Base-by-base conservation (phyloP, 192 early-diverging fungal species). In the Podila epigama region DNA sequence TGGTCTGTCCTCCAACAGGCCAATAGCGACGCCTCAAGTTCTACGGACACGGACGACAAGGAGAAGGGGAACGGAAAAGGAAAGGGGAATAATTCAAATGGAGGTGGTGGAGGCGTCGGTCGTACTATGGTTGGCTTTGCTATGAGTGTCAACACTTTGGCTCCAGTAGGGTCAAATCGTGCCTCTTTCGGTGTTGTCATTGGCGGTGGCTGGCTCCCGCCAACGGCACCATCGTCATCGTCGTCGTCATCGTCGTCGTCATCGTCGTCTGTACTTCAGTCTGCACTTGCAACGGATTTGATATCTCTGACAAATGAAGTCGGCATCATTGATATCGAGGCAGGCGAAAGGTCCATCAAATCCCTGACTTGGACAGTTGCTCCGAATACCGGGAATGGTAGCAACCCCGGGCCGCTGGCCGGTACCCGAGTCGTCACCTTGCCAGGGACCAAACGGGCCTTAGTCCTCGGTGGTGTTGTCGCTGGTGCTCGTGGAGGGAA, bases 161-260 rank as follows among this genome's bases (percentile, higher is more conserved):
- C 41, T 13, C 42, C 55, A 36, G 13, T 39, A 3, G 33, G 42
- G 11, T 33, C 36, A 2, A 72, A 51, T 37, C 15, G n/a, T 15
- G 12, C 59, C 4, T 35, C 58, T 1, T 22, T 55, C 0, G 72
- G 72, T 5, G 64, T 75, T 2, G 72, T 62, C 6, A 18, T 75
- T 20, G 72, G 72, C n/a, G 72, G 72, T 39, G 72, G 72, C 27
- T 75, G 72, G 72, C 12, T 75, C 11, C 58, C 72, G 12, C 50
- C 51, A 63, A 44, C 27, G 20, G 12, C 44, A 0, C 63, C 44
- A 4, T 51, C 22, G 3, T 33, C 65, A 12, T 48, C 44, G 20
- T 20, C 44, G 0, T 67, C 44, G 6, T 51, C 22, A 1, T 33
- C 65, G 7, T 48, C 44, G 20, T 20, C 44, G 0, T 67, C 44